These are phyloP conservation scores for Podosphaera fusca DNA, from an alignment of 2,329 filamentous ascomycete genomes.

Conservation along the genomic window DNA sequence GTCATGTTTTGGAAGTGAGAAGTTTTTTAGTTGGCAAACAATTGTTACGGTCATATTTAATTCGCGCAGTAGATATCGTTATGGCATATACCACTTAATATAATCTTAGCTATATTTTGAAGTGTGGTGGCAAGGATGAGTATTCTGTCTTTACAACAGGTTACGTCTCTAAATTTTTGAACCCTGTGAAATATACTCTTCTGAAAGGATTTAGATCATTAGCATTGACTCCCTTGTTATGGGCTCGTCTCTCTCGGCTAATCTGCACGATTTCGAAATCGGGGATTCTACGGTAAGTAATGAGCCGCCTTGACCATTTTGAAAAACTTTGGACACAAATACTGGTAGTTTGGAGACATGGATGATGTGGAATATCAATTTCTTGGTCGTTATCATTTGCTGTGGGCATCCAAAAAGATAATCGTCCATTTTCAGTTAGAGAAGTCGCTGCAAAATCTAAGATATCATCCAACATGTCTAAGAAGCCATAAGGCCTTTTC, in stretches of 20 bases:
- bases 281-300: constrained; percentile 57
- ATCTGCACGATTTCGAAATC: constrained; percentile 28
- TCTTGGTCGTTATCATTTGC: constrained; percentile 59
- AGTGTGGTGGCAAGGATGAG: too few relatives aligned
- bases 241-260: constrained; percentile 13
- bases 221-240: constrained; percentile 26
- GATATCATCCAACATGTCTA: constrained; percentile 75
- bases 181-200: constrained; percentile 24
- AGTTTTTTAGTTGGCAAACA: too few relatives aligned
- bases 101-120: too few relatives aligned
- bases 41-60: too few relatives aligned
- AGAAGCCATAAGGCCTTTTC: constrained; percentile 79
- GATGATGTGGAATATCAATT: constrained; percentile 54
- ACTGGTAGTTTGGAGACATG: constrained; percentile 46
- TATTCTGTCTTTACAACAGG: too few relatives aligned
- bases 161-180: constrained; percentile 11
- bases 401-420: constrained; percentile 96
- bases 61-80: too few relatives aligned
- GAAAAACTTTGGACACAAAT: constrained; percentile 75
- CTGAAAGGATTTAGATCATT: constrained; percentile 47
- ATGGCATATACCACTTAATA: too few relatives aligned
- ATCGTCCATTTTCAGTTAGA: constrained; percentile 53
- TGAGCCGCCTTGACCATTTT: constrained; percentile 74
- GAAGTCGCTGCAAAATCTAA: constrained; percentile 57
- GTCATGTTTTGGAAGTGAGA: too few relatives aligned